Evolutionary conservation across 2,329 filamentous ascomycete species (phyloP), one percentile per base, ranked within the genome.

Genomic region (Beauveria sp.): DNA sequence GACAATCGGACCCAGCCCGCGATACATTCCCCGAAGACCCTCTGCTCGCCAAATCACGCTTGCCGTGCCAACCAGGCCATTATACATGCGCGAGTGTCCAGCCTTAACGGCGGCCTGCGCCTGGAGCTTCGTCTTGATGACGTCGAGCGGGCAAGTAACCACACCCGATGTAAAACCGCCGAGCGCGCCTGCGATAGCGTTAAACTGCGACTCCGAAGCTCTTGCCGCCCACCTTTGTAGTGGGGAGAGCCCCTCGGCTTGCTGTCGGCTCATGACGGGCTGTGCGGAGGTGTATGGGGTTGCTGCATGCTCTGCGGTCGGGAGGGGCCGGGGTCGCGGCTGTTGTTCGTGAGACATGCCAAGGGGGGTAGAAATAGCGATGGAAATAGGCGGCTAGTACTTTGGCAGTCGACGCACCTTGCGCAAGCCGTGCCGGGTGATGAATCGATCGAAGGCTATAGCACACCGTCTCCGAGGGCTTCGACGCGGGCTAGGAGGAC

Each of bases 91-190:
- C 24, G 77, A 75, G 63, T 82, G 80, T 31, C 78, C 79, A 31
- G 77, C 79, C 65, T 78, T 77, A 68, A 77, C 81, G 71, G 74
- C 75, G 66, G 77, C 93, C 74, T 98, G 95, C 18, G 93, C 93
- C 74, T 99, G 95, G 64, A 99, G 78, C 76, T 97, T 98, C 50
- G 95, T 99, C 80, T 99, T 99, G 76, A 99, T 98, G 65, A 99
- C 95, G 80, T 99, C 95, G 68, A 99, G 87, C 48, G 95, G 95
- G 74, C 95, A 99, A 59, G 93, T 98, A 66, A 97, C 90, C 61
- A 99, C 85, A 56, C 95, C 95, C 8, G 93, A 96, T 24, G 91
- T 92, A 70, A 98, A 91, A 55, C 95, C 95, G 56, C 93, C 93
- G 62, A 91, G 82, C 54, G 93, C 93, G 61, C 95, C 95, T 49